Base-by-base conservation (phyloP, 2,329 filamentous ascomycete species). In the Colletotrichum sp. region DNA sequence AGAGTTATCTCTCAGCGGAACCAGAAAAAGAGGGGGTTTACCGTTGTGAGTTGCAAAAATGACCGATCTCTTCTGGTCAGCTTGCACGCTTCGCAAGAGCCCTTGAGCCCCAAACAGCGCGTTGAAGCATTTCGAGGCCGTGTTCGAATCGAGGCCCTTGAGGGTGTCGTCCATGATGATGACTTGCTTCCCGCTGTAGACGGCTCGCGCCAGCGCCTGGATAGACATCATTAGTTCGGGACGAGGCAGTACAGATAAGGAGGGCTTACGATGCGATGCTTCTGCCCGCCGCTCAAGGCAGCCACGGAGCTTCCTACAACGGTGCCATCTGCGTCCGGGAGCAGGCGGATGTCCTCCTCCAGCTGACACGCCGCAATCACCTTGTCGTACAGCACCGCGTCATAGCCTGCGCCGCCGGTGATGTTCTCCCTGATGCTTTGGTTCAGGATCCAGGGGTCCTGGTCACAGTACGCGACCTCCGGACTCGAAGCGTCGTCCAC, bases 41-140 rank as follows among this genome's bases (percentile, higher is more conserved):
- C 70, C 66, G 9, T 73, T 73, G 6, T 87, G 84, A 0, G 86
- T 86, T 2, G 83, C 83, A 8, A 89, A 76, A 1, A 90, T 72
- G 1, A 86, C 83, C 0, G 86, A 87, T 5, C 80, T 79, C 0
- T 80, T 78, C 12, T 80, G 76, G 9, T 76, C 78, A 8, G 18
- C 0, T 12, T 47, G 38, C 0, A 47, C 5, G 18, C 38, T 47
- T n/a, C 82, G 82, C 1, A 89, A 76, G 1, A 74, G 27, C 2
- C 72, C 72, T 0, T 29, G 34, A 3, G 38, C 8, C 3, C 57
- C 68, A 24, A 74, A 51, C 1, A 74, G 62, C 16, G 62, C 36
- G 34, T 47, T 13, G 58, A 74, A 74, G 55, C 67, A 70, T 11
- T 27, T 57, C 5, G 67, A 66, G 2, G 67, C 72, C 1, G 72